Percentiles rank a stretch among this genome's conserved stretches.
phyloP scores from a whole-genome alignment of 2,329 filamentous ascomycete genomes.

The Calonectria pauciramosa region DNA sequence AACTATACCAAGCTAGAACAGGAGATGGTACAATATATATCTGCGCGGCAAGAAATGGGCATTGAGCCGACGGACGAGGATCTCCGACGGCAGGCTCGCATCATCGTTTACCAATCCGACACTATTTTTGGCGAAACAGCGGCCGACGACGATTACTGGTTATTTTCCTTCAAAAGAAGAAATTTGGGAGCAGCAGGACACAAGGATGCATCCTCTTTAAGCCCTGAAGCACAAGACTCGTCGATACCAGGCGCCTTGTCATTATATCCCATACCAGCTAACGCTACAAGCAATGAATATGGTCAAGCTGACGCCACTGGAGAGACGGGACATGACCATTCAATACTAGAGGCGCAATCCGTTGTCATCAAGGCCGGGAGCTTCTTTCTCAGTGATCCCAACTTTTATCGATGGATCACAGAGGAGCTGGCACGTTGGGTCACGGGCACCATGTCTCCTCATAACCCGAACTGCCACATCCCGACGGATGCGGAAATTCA shows the following conservation, averaged over 20 bases:
- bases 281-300: background rate
- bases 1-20: slow-evolving; percentile 34
- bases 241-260: background rate
- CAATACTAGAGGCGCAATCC: slow-evolving; percentile 21
- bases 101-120: slow-evolving; percentile 30
- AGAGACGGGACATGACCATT: background rate
- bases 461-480: slow-evolving; percentile 33
- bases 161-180: slow-evolving; percentile 34
- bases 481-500: slow-evolving; percentile 34
- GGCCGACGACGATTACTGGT: slow-evolving; percentile 35
- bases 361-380: slow-evolving; percentile 26
- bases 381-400: slow-evolving; percentile 32
- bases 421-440: slow-evolving; percentile 34
- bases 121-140: slow-evolving; percentile 27
- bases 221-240: background rate
- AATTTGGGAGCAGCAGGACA: slow-evolving; percentile 20
- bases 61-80: slow-evolving; percentile 34
- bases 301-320: background rate
- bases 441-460: slow-evolving; percentile 33
- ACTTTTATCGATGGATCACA: slow-evolving; percentile 31
- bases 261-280: background rate
- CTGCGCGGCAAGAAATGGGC: slow-evolving; percentile 17
- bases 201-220: background rate
- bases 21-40: slow-evolving; percentile 29
- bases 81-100: slow-evolving; percentile 31